Percentiles rank a stretch among this genome's conserved stretches.
Conservation (phyloP, 2,329 filamentous ascomycete genomes). For the Xylaria sp. region DNA sequence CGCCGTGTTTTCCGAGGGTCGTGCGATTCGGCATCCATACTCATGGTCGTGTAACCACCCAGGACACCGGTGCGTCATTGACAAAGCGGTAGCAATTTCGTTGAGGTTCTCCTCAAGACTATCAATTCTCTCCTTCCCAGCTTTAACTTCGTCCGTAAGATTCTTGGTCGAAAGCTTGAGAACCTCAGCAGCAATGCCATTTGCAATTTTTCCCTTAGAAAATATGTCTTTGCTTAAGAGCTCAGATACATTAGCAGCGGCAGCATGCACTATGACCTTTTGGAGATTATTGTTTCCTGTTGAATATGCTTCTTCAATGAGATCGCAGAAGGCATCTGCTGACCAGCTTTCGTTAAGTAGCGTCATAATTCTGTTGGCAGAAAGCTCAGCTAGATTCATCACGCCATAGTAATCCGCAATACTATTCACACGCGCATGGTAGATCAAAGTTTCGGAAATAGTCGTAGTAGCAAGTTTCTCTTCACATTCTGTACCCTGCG, state of each 20-base stretch:
- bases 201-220: neutral
- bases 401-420: conserved; percentile 21
- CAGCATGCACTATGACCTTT: neutral
- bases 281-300: conserved; percentile 1
- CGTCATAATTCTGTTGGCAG: neutral
- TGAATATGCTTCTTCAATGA: too few relatives aligned
- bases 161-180: too few relatives aligned
- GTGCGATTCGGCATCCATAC: too few relatives aligned
- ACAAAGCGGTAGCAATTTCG: too few relatives aligned
- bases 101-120: too few relatives aligned
- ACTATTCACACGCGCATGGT: conserved; percentile 12
- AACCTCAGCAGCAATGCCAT: conserved; percentile 1
- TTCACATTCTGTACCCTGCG: too few relatives aligned
- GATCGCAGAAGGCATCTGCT: neutral
- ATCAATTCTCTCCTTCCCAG: too few relatives aligned
- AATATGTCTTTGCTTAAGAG: neutral
- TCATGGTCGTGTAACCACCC: too few relatives aligned
- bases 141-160: too few relatives aligned
- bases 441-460: neutral
- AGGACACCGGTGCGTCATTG: too few relatives aligned
- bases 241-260: neutral
- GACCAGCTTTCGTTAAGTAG: neutral
- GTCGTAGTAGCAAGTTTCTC: too few relatives aligned
- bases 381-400: neutral
- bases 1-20: too few relatives aligned